A percentile compares a stretch with the other conserved stretches of the same genome.
These are phyloP conservation scores for Rhodomyrtus psidioides DNA, from an alignment of 441 rosid species.

Conservation along the genomic window DNA sequence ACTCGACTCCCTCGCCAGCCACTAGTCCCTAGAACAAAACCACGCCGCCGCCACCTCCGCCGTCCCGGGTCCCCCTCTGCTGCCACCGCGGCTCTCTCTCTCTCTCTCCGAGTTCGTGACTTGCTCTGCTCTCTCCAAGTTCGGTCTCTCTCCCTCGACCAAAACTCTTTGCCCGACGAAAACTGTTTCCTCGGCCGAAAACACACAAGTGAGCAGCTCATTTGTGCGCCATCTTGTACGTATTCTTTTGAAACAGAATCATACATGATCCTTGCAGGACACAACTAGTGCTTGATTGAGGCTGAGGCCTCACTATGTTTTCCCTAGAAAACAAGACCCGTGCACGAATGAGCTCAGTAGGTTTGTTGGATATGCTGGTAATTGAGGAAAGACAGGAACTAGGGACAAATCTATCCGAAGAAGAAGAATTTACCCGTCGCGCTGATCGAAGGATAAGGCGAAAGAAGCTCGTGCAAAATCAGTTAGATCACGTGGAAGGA, in stretches of 20 bases:
- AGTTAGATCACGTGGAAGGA: background rate
- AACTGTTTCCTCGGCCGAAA: too few species aligned
- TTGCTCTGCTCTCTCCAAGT: too few species aligned
- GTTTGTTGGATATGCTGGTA: background rate
- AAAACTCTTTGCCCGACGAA: too few species aligned
- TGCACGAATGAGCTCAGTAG: background rate
- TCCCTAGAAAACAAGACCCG: background rate
- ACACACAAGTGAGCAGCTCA: too few species aligned
- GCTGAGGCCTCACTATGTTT: background rate
- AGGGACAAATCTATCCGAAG: background rate
- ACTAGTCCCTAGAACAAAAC: too few species aligned
- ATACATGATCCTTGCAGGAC: background rate
- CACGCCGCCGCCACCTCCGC: too few species aligned
- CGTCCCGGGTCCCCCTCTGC: too few species aligned
- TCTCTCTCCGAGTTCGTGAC: too few species aligned
- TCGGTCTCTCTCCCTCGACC: too few species aligned
- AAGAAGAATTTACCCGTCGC: background rate
- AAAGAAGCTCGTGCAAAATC: background rate
- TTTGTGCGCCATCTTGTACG: too few species aligned
- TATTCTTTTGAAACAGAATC: background rate
- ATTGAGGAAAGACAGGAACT: background rate
- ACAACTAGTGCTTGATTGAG: background rate
- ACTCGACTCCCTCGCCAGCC: too few species aligned
- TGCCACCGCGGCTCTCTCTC: too few species aligned
- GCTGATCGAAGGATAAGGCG: background rate